These are phyloP conservation scores for Dichotomocladium elegans DNA, from an alignment of 371 early-diverging fungal species.

Conservation along the genomic window DNA sequence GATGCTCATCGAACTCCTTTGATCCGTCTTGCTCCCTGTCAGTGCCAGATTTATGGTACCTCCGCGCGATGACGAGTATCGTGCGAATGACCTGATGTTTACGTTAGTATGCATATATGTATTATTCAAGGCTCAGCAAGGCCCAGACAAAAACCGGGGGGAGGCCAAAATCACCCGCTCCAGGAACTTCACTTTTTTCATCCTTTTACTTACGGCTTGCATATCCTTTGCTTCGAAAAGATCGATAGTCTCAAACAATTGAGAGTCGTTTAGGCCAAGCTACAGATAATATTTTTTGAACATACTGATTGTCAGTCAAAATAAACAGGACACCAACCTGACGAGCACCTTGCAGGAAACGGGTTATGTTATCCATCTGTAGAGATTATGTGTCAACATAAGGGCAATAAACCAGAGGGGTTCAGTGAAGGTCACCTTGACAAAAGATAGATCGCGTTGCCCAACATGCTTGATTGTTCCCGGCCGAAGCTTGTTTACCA, in stretches of 20 bases:
- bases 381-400: background rate
- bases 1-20: constrained; percentile 8
- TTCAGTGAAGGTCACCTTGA: constrained; percentile 22
- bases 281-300: constrained; percentile 10
- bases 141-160: background rate
- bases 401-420: background rate
- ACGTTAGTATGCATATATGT: background rate
- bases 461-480: constrained; percentile 47
- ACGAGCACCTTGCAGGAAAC: constrained; percentile 60
- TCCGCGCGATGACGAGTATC: constrained; percentile 25
- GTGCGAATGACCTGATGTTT: constrained; percentile 30
- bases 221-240: constrained; percentile 86
- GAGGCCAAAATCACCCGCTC: no score
- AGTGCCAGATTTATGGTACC: constrained; percentile 16
- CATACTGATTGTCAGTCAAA: no score
- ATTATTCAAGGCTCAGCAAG: no score
- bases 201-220: constrained; percentile 55
- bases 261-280: constrained; percentile 77
- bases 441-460: constrained; percentile 37
- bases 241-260: constrained; percentile 89
- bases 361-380: constrained; percentile 82
- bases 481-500: constrained; percentile 41
- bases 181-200: no score
- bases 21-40: constrained; percentile 6
- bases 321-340: no score